Conservation (phyloP, 176 grass and related monocot species). For the Themeda triandra region DNA sequence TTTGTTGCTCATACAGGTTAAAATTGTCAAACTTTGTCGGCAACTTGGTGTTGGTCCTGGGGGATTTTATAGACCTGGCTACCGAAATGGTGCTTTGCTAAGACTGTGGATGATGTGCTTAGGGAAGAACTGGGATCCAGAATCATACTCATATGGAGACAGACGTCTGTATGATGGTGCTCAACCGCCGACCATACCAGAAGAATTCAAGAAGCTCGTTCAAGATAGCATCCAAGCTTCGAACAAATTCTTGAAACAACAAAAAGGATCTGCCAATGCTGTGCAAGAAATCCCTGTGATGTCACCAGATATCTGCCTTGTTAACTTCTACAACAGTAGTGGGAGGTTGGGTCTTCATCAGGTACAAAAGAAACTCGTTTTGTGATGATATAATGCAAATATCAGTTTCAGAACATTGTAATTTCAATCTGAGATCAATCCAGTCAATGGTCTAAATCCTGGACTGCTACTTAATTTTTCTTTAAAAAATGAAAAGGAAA, state of each 20-base stretch:
- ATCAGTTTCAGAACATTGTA: neutral
- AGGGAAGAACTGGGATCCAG: constrained; percentile 64
- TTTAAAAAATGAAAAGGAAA: neutral
- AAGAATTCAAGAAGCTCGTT: constrained; percentile 28
- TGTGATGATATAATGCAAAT: neutral
- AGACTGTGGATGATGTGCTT: constrained; percentile 64
- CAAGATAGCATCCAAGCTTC: constrained; percentile 39
- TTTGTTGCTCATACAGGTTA: constrained; percentile 30
- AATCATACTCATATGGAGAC: constrained; percentile 35
- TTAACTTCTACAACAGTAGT: constrained; percentile 44
- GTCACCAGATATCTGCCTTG: constrained; percentile 64
- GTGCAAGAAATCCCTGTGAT: constrained; percentile 32
- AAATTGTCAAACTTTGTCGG: constrained; percentile 51
- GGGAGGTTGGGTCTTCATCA: constrained; percentile 62
- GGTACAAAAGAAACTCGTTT: constrained; percentile 24
- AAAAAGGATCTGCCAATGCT: neutral
- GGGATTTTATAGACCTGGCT: constrained; percentile 60
- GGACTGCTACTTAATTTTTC: neutral
- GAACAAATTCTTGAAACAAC: constrained; percentile 24
- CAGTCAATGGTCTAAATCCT: neutral
- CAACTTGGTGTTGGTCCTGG: constrained; percentile 42
- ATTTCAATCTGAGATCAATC: neutral
- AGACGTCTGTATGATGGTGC: constrained; percentile 34
- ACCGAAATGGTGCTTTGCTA: constrained; percentile 42
- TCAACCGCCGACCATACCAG: constrained; percentile 44